Percentiles rank a stretch among this genome's conserved stretches.
These are phyloP conservation scores for Diophrys appendiculata DNA, from an alignment of 73 alveolate species.

Conservation along the genomic window DNA sequence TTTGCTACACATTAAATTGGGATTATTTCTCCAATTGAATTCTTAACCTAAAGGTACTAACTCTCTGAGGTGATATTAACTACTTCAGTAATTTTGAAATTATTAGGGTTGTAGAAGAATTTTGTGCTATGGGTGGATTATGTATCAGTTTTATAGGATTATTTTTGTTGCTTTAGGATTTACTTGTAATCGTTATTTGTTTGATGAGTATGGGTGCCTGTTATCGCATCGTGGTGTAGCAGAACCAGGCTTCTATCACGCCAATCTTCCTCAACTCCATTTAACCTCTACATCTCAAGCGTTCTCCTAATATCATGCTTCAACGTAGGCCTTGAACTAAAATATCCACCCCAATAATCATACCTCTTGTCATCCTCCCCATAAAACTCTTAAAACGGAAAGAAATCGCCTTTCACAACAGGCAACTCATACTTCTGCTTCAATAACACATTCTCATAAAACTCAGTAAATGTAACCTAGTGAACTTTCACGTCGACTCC, in stretches of 20 bases:
- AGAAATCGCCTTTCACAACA: conserved; percentile 22
- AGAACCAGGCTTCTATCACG: conserved; percentile 30
- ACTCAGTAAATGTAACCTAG: conserved; percentile 9
- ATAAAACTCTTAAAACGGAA: too few species aligned
- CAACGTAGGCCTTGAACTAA: conserved; percentile 61
- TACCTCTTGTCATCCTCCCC: too few species aligned
- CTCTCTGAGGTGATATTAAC: not conserved
- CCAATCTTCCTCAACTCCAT: too few species aligned
- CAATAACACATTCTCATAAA: conserved; percentile 6
- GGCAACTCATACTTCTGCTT: not conserved
- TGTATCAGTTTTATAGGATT: not conserved
- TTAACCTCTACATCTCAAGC: too few species aligned
- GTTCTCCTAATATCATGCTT: conserved; percentile 62
- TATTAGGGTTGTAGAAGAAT: conserved; percentile 8
- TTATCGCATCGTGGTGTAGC: conserved; percentile 75
- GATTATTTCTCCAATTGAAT: too few species aligned
- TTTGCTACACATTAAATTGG: too few species aligned
- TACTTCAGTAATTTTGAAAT: conserved; percentile 1
- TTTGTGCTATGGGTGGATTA: not conserved
- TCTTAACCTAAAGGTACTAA: not conserved
- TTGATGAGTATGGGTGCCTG: conserved; percentile 64
- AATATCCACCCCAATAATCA: conserved; percentile 74
- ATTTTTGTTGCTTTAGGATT: not conserved
- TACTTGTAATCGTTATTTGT: conserved; percentile 47
- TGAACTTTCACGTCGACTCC: conserved; percentile 3